A percentile compares a stretch with the other conserved stretches of the same genome.
These are phyloP conservation scores for Camelina hispida DNA, from an alignment of 345 rosid genomes.

Conservation along the genomic window DNA sequence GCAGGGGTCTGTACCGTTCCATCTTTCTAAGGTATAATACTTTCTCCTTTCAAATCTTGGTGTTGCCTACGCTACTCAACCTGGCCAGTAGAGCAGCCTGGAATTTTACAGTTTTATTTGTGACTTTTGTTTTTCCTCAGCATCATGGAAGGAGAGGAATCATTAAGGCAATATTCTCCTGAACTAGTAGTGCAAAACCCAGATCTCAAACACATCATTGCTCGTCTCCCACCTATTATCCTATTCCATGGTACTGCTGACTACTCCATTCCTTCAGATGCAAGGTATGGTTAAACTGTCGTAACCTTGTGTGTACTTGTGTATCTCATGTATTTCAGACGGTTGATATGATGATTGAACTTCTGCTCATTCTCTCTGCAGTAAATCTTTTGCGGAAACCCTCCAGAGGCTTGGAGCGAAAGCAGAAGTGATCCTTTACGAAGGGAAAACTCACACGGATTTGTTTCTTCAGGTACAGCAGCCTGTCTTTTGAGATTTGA, in stretches of 20 bases:
- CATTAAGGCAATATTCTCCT: conserved; percentile 77
- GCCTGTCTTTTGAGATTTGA: not conserved
- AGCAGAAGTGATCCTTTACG: conserved; percentile 75
- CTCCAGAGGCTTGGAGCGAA: conserved; percentile 73
- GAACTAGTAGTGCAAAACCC: conserved; percentile 78
- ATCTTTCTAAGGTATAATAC: conserved; percentile 66
- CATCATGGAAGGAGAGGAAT: conserved; percentile 97
- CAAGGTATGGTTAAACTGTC: conserved; percentile 60
- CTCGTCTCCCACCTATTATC: conserved; percentile 77
- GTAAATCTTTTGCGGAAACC: conserved; percentile 76
- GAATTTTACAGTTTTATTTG: not conserved
- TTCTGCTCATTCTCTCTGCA: conserved; percentile 44
- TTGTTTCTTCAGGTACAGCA: conserved; percentile 84
- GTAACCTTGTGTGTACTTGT: conserved; percentile 25
- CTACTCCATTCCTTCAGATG: conserved; percentile 88
- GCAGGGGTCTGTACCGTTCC: conserved; percentile 83
- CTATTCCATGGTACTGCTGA: conserved; percentile 95
- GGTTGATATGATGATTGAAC: conserved; percentile 25
- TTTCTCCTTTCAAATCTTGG: not conserved
- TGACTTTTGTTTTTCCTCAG: conserved; percentile 47
- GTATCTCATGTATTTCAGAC: conserved; percentile 8
- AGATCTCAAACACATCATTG: conserved; percentile 53
- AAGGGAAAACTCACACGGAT: conserved; percentile 95
- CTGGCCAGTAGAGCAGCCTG: conserved; percentile 6
- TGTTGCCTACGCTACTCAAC: conserved; percentile 21